Base-by-base conservation (phyloP, 2,329 filamentous ascomycete species). In the Arthrobotrys sinensis region DNA sequence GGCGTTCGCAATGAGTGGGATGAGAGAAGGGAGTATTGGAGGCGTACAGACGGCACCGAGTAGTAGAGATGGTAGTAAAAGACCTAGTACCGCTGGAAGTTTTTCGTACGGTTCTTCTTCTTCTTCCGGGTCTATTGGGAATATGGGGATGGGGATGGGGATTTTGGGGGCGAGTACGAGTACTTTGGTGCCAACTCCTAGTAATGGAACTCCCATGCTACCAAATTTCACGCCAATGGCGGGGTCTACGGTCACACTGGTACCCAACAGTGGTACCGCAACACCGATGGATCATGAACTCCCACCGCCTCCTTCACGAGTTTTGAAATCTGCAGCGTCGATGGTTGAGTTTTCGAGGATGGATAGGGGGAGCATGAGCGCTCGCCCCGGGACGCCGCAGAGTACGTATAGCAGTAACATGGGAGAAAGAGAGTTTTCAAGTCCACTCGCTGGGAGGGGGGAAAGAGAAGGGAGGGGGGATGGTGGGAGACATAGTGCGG, bases 331-430 rank as follows among this genome's bases (percentile, higher is more conserved):
- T 34, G 75, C 75, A 6, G 75, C 75, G 14, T 78, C 75, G 6
- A 78, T 78, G 75, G 75, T 78, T 28, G 75, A 78, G 28, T 78
- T 78, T 50, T 78, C 75, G 24, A 38, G 67, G 24, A 72, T 78
- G 75, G 75, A 78, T 57, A 64, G 75, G 14, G 67, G 67, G 12
- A 68, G 52, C 43, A 63, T 68, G 52, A 52, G 45, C 7, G 62
- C 21, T 0, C 53, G 67, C n/a, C 67, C 67, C 4, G 75, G 60
- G 11, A 72, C 67, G 19, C 67, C 67, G n/a, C 24, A 21, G 38
- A 46, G 43, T 16, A 48, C 11, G n/a, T 53, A 55, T 21, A 46
- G 65, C 4, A 40, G 43, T 32, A 63, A 28, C 11, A 70, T 19
- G n/a, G 45, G 55, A 1, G 55, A 46, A 32, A 21, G 55, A 19